phyloP scores from a whole-genome alignment of 441 rosid species.

The Eruca vesicaria region DNA sequence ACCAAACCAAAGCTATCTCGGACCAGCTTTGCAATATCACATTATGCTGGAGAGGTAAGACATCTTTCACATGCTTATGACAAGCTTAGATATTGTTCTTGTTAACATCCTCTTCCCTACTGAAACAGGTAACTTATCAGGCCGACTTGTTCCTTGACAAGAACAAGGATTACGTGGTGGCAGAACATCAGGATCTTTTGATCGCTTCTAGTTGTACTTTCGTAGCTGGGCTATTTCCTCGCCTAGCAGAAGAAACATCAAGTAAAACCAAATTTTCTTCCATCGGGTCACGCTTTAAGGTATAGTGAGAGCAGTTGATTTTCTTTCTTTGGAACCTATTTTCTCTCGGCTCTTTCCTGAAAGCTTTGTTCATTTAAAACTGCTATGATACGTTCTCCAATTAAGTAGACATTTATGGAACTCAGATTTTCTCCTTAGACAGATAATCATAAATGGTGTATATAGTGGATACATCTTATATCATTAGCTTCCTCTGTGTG shows the following conservation, averaged over 20 bases:
- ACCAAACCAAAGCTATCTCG: slow-evolving; percentile 99
- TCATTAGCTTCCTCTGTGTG: background rate
- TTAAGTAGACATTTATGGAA: background rate
- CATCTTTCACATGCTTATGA: slow-evolving; percentile 20
- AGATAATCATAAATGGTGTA: slow-evolving; percentile 14
- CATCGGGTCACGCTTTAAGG: slow-evolving; percentile 99
- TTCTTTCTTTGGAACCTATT: background rate
- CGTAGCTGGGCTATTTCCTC: slow-evolving; percentile 89
- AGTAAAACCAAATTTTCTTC: slow-evolving; percentile 99
- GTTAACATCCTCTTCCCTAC: slow-evolving; percentile 27
- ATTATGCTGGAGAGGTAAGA: slow-evolving; percentile 99
- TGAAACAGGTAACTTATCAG: slow-evolving; percentile 76
- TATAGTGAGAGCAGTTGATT: slow-evolving; percentile 21
- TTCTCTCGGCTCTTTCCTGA: background rate
- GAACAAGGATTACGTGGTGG: slow-evolving; percentile 99
- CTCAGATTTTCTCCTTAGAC: background rate
- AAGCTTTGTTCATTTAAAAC: slow-evolving; percentile 12
- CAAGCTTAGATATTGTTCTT: slow-evolving; percentile 10
- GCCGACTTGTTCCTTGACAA: slow-evolving; percentile 98
- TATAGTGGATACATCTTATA: slow-evolving; percentile 4
- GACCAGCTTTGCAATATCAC: slow-evolving; percentile 91
- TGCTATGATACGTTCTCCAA: background rate
- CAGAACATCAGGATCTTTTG: slow-evolving; percentile 98
- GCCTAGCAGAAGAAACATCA: slow-evolving; percentile 88
- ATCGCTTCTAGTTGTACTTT: slow-evolving; percentile 79